Evolutionary conservation across 495 filamentous ascomycete species (phyloP).

Genomic region (Cetradonia linearis): DNA sequence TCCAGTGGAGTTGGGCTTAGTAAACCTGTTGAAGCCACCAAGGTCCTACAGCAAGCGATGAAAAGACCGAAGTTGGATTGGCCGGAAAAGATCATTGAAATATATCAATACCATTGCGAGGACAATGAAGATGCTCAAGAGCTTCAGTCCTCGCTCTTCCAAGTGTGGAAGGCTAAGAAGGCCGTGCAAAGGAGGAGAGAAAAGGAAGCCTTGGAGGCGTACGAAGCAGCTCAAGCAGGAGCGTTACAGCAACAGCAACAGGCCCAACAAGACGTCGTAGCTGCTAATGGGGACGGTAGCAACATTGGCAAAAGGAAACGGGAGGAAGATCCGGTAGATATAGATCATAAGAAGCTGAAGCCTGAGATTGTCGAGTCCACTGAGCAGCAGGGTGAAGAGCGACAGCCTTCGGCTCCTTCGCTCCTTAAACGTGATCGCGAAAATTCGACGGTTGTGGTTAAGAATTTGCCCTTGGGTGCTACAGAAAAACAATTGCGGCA

Average conservation of each 20-base stretch:
- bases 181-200: conserved; percentile 54
- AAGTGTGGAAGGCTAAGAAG: conserved; percentile 54
- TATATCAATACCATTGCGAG: conserved; percentile 75
- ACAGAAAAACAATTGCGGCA: conserved; percentile 65
- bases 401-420: conserved; percentile 31
- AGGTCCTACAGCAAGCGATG: conserved; percentile 64
- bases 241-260: conserved; percentile 30
- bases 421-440: conserved; percentile 72
- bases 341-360: conserved; percentile 49
- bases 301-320: conserved; percentile 55
- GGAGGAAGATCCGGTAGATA: conserved; percentile 43
- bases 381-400: conserved; percentile 27
- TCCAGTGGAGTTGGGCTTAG: conserved; percentile 21
- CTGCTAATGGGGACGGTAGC: conserved; percentile 27
- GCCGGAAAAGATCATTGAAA: conserved; percentile 81
- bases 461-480: conserved; percentile 57
- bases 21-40: conserved; percentile 41
- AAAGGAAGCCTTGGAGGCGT: conserved; percentile 50
- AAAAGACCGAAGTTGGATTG: conserved; percentile 65
- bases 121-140: conserved; percentile 70
- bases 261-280: conserved; percentile 28
- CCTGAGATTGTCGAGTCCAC: conserved; percentile 34
- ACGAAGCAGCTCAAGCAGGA: conserved; percentile 38
- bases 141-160: conserved; percentile 57
- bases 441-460: conserved; percentile 72